Evolutionary conservation across 495 filamentous ascomycete genomes (phyloP).

Genomic region (Barbatosphaeria neglecta): DNA sequence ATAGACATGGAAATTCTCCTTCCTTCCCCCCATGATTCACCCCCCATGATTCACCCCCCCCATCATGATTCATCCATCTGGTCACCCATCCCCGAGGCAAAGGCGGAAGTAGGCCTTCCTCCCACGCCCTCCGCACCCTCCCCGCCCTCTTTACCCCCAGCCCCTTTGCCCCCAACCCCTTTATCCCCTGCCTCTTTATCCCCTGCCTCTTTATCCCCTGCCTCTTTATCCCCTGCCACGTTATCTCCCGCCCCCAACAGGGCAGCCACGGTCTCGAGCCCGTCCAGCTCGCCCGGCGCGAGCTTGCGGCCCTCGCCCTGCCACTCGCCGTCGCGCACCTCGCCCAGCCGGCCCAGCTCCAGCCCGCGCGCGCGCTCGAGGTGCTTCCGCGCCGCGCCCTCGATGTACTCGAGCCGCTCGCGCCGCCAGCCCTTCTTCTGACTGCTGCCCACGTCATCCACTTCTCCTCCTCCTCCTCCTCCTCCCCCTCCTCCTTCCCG

Average conservation of each 20-base stretch:
- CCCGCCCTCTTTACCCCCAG: not conserved
- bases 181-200: not conserved
- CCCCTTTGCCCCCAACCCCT: slow-evolving; percentile 10
- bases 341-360: slow-evolving; percentile 43
- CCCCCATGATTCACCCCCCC: not conserved
- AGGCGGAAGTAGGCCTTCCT: not conserved
- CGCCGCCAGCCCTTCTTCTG: slow-evolving; percentile 36
- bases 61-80: slow-evolving; percentile 18
- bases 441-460: slow-evolving; percentile 20
- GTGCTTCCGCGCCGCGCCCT: slow-evolving; percentile 49
- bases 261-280: slow-evolving; percentile 34
- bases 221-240: not conserved
- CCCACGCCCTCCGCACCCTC: not conserved
- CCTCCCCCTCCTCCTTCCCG: slow-evolving; percentile 4
- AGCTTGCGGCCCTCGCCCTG: slow-evolving; percentile 30
- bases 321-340: slow-evolving; percentile 47
- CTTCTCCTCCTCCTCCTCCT: slow-evolving; percentile 6
- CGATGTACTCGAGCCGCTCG: slow-evolving; percentile 64
- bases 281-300: slow-evolving; percentile 37
- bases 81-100: too few species aligned
- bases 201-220: too few species aligned
- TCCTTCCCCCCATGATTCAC: not conserved
- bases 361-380: slow-evolving; percentile 42
- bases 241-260: slow-evolving; percentile 21
- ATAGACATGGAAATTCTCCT: too few species aligned